Evolutionary conservation across 2,329 filamentous ascomycete species (phyloP).

Genomic region (Tolypocladium nubicola): DNA sequence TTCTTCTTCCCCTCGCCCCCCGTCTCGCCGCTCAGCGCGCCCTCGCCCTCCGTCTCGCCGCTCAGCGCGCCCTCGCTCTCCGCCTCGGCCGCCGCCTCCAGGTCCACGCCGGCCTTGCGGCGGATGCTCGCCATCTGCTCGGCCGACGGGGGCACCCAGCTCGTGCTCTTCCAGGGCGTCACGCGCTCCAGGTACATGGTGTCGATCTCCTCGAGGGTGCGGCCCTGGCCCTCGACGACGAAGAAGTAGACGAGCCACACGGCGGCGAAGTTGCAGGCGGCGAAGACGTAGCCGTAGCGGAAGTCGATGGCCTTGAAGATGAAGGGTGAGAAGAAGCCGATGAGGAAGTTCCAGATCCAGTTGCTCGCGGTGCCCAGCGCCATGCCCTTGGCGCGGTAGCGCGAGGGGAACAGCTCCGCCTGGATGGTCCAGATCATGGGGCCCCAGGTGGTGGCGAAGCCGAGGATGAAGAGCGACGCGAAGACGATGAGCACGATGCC

Average conservation of each 20-base stretch:
- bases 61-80: not conserved
- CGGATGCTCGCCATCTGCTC: slow-evolving; percentile 33
- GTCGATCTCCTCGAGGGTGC: slow-evolving; percentile 70
- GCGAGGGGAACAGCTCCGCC: slow-evolving; percentile 53
- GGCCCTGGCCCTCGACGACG: slow-evolving; percentile 62
- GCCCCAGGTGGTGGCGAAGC: slow-evolving; percentile 57
- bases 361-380: slow-evolving; percentile 51
- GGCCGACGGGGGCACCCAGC: slow-evolving; percentile 37
- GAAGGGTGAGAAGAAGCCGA: slow-evolving; percentile 71
- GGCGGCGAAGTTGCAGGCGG: slow-evolving; percentile 56
- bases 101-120: slow-evolving; percentile 27
- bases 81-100: slow-evolving; percentile 13
- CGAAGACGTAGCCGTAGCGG: slow-evolving; percentile 67
- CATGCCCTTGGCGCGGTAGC: slow-evolving; percentile 51
- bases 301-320: slow-evolving; percentile 64
- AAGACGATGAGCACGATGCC: slow-evolving; percentile 54
- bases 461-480: slow-evolving; percentile 52
- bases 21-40: not conserved
- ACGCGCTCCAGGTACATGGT: slow-evolving; percentile 63
- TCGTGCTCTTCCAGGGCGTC: slow-evolving; percentile 49
- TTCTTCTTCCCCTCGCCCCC: not conserved
- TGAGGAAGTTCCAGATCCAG: slow-evolving; percentile 66
- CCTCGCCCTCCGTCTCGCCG: not conserved
- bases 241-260: slow-evolving; percentile 66
- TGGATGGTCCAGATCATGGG: slow-evolving; percentile 56